Evolutionary conservation across 140 eudicot species (phyloP).

Genomic region (Bidens hawaiensis): DNA sequence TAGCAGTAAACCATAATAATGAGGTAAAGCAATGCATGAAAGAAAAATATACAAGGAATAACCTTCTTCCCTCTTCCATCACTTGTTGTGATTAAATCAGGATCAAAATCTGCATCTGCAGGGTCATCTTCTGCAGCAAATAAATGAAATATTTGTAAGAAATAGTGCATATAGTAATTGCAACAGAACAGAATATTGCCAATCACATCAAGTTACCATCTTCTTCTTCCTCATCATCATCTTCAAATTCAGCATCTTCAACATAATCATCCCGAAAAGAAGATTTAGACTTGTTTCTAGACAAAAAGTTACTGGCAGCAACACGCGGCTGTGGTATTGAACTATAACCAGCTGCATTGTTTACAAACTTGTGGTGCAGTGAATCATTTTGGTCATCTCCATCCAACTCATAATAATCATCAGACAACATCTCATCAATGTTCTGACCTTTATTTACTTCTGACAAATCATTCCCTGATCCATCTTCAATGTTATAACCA

Average conservation of each 20-base stretch:
- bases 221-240: conserved; percentile 61
- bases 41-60: conserved; percentile 7
- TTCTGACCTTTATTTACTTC: conserved; percentile 43
- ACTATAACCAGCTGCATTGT: conserved; percentile 37
- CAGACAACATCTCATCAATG: conserved; percentile 91
- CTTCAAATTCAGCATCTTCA: conserved; percentile 61
- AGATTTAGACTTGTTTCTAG: conserved; percentile 46
- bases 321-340: conserved; percentile 38
- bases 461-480: conserved; percentile 43
- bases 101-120: conserved; percentile 93
- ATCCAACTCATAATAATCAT: conserved; percentile 92
- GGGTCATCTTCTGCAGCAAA: conserved; percentile 88
- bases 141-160: not conserved
- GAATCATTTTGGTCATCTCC: conserved; percentile 82
- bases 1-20: not conserved
- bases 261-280: conserved; percentile 34
- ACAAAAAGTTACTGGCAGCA: conserved; percentile 23
- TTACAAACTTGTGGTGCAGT: conserved; percentile 44
- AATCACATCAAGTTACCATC: conserved; percentile 40
- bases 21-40: not conserved
- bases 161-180: not conserved
- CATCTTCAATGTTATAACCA: conserved; percentile 54
- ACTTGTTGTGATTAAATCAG: conserved; percentile 48
- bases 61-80: conserved; percentile 59
- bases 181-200: not conserved